Evolutionary conservation across 2,329 filamentous ascomycete species (phyloP), one percentile per base, ranked within the genome.

Genomic region (Metarhizium brunneum): DNA sequence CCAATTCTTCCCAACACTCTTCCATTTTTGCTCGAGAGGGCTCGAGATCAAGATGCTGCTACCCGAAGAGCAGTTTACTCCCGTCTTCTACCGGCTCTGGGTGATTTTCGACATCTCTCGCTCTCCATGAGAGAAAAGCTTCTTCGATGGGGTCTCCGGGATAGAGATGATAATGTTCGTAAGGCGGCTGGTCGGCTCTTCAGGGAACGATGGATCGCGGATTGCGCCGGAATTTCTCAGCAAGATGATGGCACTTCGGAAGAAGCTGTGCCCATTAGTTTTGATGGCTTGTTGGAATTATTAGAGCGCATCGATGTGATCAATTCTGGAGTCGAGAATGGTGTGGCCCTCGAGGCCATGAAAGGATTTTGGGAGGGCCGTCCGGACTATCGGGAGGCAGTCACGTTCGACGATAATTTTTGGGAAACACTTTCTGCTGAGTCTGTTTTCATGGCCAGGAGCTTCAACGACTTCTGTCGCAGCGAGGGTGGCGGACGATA

Each of bases 181-280:
- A 95, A 96, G 69, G 92, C 92, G 8, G 89, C 94, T 3, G 90
- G 88, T 7, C 86, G 89, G 49, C 77, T 97, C 6, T 99, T 99
- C 73, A 85, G 88, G 58, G 92, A 96, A 66, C 84, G 90, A n/a
- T 99, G 94, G 94, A 92, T 99, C 58, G 92, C 97, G 66, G 90
- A 97, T 66, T 96, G 92, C 64, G 91, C 88, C 6, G 86, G 86
- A 2, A 77, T 81, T 1, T 75, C 79, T 7, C 80, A 85, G 42
- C 81, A 82, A 51, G 76, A 78, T 18, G 82, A 80, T 10, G 80
- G 80, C 35, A 79, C 79, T 50, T 77, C 79, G 5, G 72, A 73
- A 16, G 78, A 83, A 57, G 73, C 81, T 6, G 78, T 81, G 1
- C 78, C 80, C 1, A 87, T 88, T 0, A 92, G 80, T 57, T 81